A percentile compares a stretch with the other conserved stretches of the same genome.
Evolutionary conservation across 2,329 filamentous ascomycete species (phyloP).

Genomic region (Cryphonectria radicalis): DNA sequence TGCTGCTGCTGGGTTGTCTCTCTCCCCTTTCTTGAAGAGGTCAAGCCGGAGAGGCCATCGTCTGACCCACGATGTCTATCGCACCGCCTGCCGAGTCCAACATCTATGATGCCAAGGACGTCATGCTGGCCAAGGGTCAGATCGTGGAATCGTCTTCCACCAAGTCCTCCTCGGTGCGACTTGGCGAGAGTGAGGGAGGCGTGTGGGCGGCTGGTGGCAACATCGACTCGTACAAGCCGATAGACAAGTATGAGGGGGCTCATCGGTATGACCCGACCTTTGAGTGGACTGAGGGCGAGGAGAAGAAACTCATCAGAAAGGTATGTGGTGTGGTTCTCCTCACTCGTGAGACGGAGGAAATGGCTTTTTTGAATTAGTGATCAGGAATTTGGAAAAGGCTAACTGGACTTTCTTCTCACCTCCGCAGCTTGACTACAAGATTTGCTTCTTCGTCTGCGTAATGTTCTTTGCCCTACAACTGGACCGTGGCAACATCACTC

Average conservation of each 20-base stretch:
- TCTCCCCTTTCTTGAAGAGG: not conserved
- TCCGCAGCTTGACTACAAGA: constrained; percentile 38
- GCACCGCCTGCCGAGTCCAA: constrained; percentile 1
- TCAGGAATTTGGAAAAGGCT: not conserved
- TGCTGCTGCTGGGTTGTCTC: not conserved
- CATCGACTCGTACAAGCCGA: constrained; percentile 49
- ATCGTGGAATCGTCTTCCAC: constrained; percentile 12
- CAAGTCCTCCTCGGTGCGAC: constrained; percentile 15
- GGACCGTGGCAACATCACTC: constrained; percentile 42
- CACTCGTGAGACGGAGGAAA: not conserved
- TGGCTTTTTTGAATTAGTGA: no score
- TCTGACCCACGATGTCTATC: constrained; percentile 14
- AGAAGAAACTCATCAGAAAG: constrained; percentile 57
- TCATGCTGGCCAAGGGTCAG: constrained; percentile 18
- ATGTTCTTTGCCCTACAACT: constrained; percentile 45
- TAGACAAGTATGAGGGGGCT: constrained; percentile 60
- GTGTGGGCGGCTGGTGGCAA: constrained; percentile 22
- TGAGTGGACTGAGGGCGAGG: constrained; percentile 60
- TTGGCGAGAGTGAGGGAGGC: constrained; percentile 26
- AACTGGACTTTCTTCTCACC: not conserved
- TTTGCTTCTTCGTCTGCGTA: constrained; percentile 39
- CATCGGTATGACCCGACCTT: constrained; percentile 63
- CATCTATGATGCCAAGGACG: constrained; percentile 19
- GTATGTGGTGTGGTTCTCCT: constrained; percentile 41
- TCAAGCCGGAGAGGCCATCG: not conserved